phyloP scores from a whole-genome alignment of 2,329 filamentous ascomycete species.

The Curvularia hawaiiensis region DNA sequence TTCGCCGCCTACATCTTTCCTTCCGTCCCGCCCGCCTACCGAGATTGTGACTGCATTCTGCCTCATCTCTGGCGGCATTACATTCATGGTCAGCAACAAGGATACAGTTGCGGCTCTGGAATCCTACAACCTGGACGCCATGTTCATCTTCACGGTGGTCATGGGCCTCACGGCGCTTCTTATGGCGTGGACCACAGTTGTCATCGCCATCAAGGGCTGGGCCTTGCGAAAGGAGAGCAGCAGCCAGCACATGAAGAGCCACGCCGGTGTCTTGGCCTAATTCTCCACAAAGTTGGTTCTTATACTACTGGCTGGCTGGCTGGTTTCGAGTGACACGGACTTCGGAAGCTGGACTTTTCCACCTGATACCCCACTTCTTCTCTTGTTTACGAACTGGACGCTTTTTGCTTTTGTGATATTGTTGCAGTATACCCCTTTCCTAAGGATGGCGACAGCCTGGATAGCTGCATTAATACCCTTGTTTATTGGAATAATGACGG shows the following conservation, averaged over 20 bases:
- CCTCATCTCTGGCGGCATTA: constrained; percentile 81
- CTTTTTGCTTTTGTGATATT: constrained; percentile 7
- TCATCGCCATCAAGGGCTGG: constrained; percentile 88
- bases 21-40: constrained; percentile 84
- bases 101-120: constrained; percentile 81
- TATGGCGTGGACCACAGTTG: constrained; percentile 81
- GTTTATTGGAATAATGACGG: constrained; percentile 1
- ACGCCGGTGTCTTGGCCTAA: constrained; percentile 37
- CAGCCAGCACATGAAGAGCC: constrained; percentile 30
- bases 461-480: constrained; percentile 29
- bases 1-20: constrained; percentile 76
- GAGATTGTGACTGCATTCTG: constrained; percentile 90
- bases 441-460: constrained; percentile 28
- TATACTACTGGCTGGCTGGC: background rate
- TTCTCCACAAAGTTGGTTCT: background rate
- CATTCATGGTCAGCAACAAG: constrained; percentile 88
- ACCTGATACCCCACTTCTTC: constrained; percentile 15
- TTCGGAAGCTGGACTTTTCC: background rate
- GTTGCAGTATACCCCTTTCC: constrained; percentile 39
- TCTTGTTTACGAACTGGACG: constrained; percentile 24
- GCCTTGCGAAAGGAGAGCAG: constrained; percentile 55
- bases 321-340: background rate
- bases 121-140: constrained; percentile 77
- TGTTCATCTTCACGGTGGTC: constrained; percentile 90
- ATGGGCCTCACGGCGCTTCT: constrained; percentile 82